Evolutionary conservation across 1,139 yeast species (phyloP).

Genomic region (Meyerozyma elateridarum): DNA sequence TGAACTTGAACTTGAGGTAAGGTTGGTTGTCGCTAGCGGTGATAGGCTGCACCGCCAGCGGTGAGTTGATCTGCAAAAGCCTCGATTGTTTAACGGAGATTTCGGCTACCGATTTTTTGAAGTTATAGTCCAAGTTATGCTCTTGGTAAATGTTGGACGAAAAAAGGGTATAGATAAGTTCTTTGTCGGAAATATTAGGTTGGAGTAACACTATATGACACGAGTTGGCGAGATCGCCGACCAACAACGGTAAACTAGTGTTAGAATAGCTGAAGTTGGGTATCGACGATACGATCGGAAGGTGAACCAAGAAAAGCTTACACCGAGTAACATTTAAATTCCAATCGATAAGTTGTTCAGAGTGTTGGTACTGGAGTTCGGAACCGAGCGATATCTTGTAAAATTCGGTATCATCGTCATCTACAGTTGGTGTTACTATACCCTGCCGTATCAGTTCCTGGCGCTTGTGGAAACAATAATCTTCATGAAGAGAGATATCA

Average conservation of each 20-base stretch:
- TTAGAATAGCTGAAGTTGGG: slow-evolving; percentile 34
- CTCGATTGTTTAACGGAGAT: slow-evolving; percentile 49
- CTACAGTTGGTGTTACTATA: slow-evolving; percentile 9
- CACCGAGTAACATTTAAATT: slow-evolving; percentile 45
- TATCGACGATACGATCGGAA: slow-evolving; percentile 37
- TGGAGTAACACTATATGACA: slow-evolving; percentile 40
- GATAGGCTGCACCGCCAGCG: slow-evolving; percentile 22
- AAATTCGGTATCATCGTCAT: slow-evolving; percentile 24
- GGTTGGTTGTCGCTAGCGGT: slow-evolving; percentile 28
- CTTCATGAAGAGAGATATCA: slow-evolving; percentile 41
- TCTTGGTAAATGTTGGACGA: slow-evolving; percentile 44
- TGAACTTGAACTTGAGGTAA: slow-evolving; percentile 33
- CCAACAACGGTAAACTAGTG: slow-evolving; percentile 35
- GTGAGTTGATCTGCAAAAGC: slow-evolving; percentile 35
- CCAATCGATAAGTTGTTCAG: slow-evolving; percentile 44
- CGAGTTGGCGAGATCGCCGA: slow-evolving; percentile 40
- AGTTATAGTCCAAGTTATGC: slow-evolving; percentile 40
- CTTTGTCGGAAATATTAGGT: slow-evolving; percentile 41
- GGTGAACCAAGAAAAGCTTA: slow-evolving; percentile 33
- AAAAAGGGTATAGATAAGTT: slow-evolving; percentile 37
- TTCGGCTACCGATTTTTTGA: slow-evolving; percentile 48
- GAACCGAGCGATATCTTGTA: slow-evolving; percentile 41
- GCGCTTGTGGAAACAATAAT: slow-evolving; percentile 20
- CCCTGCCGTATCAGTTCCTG: slow-evolving; percentile 8
- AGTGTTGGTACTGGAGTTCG: slow-evolving; percentile 37